Percentiles rank a stretch among this genome's conserved stretches.
Conservation (phyloP, 495 filamentous ascomycete genomes). For the Xylaria curta region DNA sequence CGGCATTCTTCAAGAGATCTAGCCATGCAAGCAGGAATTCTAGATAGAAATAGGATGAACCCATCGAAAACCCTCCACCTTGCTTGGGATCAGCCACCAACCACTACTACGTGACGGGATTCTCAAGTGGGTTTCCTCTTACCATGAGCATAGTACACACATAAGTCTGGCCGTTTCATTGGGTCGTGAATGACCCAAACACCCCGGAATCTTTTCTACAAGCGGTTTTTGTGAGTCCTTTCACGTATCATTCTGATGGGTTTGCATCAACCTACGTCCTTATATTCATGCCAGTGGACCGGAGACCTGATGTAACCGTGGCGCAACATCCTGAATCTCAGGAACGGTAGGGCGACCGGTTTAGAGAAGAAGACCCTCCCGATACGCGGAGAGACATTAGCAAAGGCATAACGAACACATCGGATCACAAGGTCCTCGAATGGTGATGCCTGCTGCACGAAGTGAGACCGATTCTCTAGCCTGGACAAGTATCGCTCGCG, state of each 20-base stretch:
- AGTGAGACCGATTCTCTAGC: conserved; percentile 56
- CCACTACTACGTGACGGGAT: background rate
- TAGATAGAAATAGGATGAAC: conserved; percentile 78
- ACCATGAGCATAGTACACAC: conserved; percentile 79
- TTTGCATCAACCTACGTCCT: conserved; percentile 46
- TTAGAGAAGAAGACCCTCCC: conserved; percentile 80
- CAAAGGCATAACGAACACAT: conserved; percentile 78
- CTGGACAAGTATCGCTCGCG: conserved; percentile 61
- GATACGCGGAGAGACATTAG: conserved; percentile 67
- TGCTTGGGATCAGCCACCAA: conserved; percentile 26
- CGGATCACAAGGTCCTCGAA: conserved; percentile 78
- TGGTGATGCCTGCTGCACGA: conserved; percentile 66
- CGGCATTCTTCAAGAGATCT: conserved; percentile 59
- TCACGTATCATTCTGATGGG: background rate
- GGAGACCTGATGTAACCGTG: conserved; percentile 69
- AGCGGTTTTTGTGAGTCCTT: conserved; percentile 16
- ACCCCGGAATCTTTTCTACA: conserved; percentile 56
- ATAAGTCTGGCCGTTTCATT: conserved; percentile 64
- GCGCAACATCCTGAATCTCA: conserved; percentile 73
- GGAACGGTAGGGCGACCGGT: conserved; percentile 70
- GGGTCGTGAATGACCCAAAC: conserved; percentile 66
- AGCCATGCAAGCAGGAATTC: conserved; percentile 77
- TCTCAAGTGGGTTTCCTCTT: conserved; percentile 29
- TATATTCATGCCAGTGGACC: conserved; percentile 65
- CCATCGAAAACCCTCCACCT: conserved; percentile 81